phyloP scores from a whole-genome alignment of 768 basidiomycete genomes.

The Hebeloma cylindrosporum region DNA sequence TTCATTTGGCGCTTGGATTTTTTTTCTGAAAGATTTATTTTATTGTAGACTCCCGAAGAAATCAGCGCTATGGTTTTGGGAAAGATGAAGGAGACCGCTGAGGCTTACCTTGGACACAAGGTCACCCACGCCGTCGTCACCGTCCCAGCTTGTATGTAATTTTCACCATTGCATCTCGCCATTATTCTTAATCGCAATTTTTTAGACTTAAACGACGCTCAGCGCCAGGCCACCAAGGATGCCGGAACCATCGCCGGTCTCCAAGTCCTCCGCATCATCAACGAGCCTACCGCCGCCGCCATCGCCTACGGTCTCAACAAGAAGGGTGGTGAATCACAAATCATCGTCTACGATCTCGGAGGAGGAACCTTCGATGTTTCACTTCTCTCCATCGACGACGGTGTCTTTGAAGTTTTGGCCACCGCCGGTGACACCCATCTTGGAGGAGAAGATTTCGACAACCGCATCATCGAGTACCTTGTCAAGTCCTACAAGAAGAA shows the following conservation, averaged over 20 bases:
- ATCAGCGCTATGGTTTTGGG: constrained; percentile 92
- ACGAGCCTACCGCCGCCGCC: constrained; percentile 96
- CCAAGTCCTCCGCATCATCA: constrained; percentile 94
- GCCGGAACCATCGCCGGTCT: constrained; percentile 95
- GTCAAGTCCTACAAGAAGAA: constrained; percentile 91
- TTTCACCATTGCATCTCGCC: not conserved
- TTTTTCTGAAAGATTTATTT: constrained; percentile 1
- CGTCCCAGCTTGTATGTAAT: constrained; percentile 85
- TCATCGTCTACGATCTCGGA: constrained; percentile 97
- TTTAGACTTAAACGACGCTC: constrained; percentile 95
- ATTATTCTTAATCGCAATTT: not conserved
- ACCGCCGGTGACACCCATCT: constrained; percentile 95
- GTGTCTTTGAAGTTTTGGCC: constrained; percentile 87
- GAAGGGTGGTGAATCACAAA: constrained; percentile 90
- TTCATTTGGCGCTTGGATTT: not conserved
- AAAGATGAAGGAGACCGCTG: constrained; percentile 99
- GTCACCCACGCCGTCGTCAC: constrained; percentile 98
- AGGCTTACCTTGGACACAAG: constrained; percentile 94
- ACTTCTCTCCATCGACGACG: constrained; percentile 90
- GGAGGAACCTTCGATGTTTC: constrained; percentile 99
- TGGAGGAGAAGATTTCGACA: constrained; percentile 95
- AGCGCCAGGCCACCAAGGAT: constrained; percentile 98
- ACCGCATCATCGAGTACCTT: constrained; percentile 88
- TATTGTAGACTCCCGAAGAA: constrained; percentile 80
- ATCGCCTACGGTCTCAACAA: constrained; percentile 99